phyloP scores from a whole-genome alignment of 805 yeast genomes.

The Myxozyma kluyveri region DNA sequence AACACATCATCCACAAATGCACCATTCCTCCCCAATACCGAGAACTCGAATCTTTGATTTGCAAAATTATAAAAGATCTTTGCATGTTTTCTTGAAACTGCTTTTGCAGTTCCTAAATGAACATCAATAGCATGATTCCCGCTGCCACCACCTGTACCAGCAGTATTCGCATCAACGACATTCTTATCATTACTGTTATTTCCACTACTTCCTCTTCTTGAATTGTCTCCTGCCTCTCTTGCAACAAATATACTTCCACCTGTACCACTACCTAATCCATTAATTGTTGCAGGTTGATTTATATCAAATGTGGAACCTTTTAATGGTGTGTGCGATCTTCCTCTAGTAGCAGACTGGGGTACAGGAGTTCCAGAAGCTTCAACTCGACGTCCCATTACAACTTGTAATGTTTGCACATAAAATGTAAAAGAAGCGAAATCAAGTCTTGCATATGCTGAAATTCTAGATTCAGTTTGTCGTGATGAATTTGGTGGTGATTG shows the following conservation, averaged over 20 bases:
- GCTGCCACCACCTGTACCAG: slow-evolving; percentile 4
- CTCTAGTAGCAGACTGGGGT: slow-evolving; percentile 6
- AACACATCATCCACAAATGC: slow-evolving; percentile 92
- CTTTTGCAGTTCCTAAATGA: slow-evolving; percentile 86
- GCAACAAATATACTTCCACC: neutral
- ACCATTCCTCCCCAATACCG: slow-evolving; percentile 91
- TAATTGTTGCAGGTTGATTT: neutral
- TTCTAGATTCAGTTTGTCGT: slow-evolving; percentile 33
- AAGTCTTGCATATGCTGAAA: slow-evolving; percentile 50
- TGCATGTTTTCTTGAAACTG: slow-evolving; percentile 91
- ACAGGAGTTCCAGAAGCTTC: slow-evolving; percentile 39
- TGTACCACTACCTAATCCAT: neutral
- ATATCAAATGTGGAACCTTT: neutral
- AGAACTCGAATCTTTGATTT: slow-evolving; percentile 86
- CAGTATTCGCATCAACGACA: neutral
- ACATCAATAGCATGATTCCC: slow-evolving; percentile 64
- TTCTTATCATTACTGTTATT: neutral
- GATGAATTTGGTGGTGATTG: neutral
- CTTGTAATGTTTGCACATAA: slow-evolving; percentile 94
- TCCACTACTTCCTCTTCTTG: neutral
- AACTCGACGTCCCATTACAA: slow-evolving; percentile 84
- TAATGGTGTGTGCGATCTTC: slow-evolving; percentile 17
- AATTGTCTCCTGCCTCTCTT: neutral
- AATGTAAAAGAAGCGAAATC: slow-evolving; percentile 93
- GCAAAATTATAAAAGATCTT: slow-evolving; percentile 96